These are phyloP conservation scores for Neurospora sp. DNA, from an alignment of 495 filamentous ascomycete species.

Conservation along the genomic window DNA sequence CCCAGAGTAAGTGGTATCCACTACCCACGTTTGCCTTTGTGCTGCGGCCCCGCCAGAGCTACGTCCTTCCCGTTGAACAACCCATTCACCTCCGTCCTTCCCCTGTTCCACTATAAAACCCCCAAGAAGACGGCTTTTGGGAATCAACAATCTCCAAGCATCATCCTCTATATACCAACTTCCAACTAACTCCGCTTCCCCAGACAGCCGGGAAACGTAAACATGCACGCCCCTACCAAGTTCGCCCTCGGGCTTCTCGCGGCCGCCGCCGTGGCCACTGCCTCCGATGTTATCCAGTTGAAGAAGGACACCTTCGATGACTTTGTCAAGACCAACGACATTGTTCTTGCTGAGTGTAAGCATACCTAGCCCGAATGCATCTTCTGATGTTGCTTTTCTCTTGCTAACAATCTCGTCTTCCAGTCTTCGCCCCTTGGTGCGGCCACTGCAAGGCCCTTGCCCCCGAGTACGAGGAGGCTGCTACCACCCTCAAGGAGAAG, in stretches of 20 bases:
- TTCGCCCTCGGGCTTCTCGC: conserved; percentile 46
- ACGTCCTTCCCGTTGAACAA: not conserved
- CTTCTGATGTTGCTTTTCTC: not conserved
- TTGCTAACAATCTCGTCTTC: conserved; percentile 3
- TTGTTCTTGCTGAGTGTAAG: conserved; percentile 75
- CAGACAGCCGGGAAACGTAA: conserved; percentile 5
- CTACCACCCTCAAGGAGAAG: conserved; percentile 90
- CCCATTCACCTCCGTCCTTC: not conserved
- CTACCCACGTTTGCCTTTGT: not conserved
- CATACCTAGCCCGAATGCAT: conserved; percentile 3
- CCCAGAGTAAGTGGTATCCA: conserved; percentile 14
- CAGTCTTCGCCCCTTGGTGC: conserved; percentile 67
- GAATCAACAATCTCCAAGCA: not conserved
- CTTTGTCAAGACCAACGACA: conserved; percentile 75
- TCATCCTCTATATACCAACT: not conserved
- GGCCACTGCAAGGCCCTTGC: conserved; percentile 81
- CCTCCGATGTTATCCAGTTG: conserved; percentile 73
- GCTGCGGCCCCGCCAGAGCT: not conserved
- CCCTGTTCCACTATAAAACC: not conserved
- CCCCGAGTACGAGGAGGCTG: conserved; percentile 82
- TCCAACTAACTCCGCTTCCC: not conserved
- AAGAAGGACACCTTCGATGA: conserved; percentile 75
- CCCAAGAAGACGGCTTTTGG: not conserved
- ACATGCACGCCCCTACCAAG: conserved; percentile 23
- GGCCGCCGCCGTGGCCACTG: conserved; percentile 50